A percentile compares a stretch with the other conserved stretches of the same genome.
phyloP scores from a whole-genome alignment of 805 yeast species.

The Metschnikowia reukaufii region DNA sequence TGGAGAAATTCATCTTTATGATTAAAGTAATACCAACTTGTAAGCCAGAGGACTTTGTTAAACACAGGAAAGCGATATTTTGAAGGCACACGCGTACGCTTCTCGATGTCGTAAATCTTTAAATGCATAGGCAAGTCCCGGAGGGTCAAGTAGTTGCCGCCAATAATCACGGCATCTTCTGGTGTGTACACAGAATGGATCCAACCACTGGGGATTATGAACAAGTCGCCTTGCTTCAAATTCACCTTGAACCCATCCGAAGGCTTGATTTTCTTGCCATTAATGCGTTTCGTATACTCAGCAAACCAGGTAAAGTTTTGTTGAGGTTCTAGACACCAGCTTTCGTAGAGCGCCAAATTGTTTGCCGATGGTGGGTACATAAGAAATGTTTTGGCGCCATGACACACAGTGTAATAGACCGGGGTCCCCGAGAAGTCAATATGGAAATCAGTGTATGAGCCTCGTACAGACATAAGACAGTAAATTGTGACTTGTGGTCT shows the following conservation, averaged over 20 bases:
- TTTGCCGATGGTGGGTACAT: constrained; percentile 73
- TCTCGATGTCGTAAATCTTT: constrained; percentile 60
- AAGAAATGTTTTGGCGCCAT: constrained; percentile 73
- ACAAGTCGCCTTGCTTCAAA: constrained; percentile 63
- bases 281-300: constrained; percentile 39
- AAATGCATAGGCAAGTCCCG: constrained; percentile 64
- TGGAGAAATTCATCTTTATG: constrained; percentile 24
- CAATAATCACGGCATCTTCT: constrained; percentile 74
- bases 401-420: constrained; percentile 78
- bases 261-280: constrained; percentile 31
- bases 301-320: constrained; percentile 69
- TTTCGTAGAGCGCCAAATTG: constrained; percentile 60
- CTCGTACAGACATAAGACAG: constrained; percentile 79
- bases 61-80: constrained; percentile 80
- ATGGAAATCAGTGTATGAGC: constrained; percentile 87
- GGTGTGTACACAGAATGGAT: constrained; percentile 89
- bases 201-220: constrained; percentile 90
- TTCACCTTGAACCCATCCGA: constrained; percentile 53
- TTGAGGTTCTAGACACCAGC: constrained; percentile 69
- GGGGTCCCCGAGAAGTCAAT: constrained; percentile 92
- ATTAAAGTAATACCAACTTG: constrained; percentile 46
- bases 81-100: constrained; percentile 66
- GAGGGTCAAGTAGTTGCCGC: constrained; percentile 81
- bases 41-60: constrained; percentile 65
- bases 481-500: constrained; percentile 71